Base-by-base conservation (phyloP, 2,329 filamentous ascomycete species). In the Aphanocladium album region DNA sequence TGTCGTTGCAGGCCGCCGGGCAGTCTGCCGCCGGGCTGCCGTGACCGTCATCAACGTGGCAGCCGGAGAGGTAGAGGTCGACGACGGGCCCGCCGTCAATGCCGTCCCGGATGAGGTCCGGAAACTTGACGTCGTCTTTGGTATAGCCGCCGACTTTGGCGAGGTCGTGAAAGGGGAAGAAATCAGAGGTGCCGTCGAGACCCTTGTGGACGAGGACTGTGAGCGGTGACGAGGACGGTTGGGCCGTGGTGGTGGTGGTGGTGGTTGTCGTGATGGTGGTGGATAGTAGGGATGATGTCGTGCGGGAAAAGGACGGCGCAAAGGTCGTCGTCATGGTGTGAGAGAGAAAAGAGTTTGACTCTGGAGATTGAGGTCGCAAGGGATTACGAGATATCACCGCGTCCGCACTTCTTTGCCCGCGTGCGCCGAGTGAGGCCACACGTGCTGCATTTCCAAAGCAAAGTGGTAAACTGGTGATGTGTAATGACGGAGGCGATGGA, bases 141-240 rank as follows among this genome's bases (percentile, higher is more conserved):
- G 66, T 65, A 30, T 64, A 65, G n/a, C 66, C 64, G 51, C 66
- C 66, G 49, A 74, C 66, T 57, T 64, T 63, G 39, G 67, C 70
- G 37, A 75, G 70, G 63, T 75, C 73, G 56, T 72, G 63, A 47
- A 75, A 76, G 23, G 73, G 73, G 60, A 71, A 76, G 65, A 76
- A 76, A 65, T 73, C 70, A 0, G 68, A 68, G 5, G 70, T 71
- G 60, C 71, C 72, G 21, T 70, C 69, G 16, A 75, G 68, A 59
- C 63, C 65, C 52, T 64, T 53, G 37, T 66, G 67, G 57, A 75
- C 61, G 47, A 72, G 63, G 39, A 75, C 63, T 12, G 64, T 67
- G 19, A 74, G 67, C 4, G 71, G 65, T 7, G 65, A 66, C 7
- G 67, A 63, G 5, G 43, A 11, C 11, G 43, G 17, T n/a, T 33